Evolutionary conservation across 2,329 filamentous ascomycete genomes (phyloP).

Genomic region (Trichoderma semiorbis): DNA sequence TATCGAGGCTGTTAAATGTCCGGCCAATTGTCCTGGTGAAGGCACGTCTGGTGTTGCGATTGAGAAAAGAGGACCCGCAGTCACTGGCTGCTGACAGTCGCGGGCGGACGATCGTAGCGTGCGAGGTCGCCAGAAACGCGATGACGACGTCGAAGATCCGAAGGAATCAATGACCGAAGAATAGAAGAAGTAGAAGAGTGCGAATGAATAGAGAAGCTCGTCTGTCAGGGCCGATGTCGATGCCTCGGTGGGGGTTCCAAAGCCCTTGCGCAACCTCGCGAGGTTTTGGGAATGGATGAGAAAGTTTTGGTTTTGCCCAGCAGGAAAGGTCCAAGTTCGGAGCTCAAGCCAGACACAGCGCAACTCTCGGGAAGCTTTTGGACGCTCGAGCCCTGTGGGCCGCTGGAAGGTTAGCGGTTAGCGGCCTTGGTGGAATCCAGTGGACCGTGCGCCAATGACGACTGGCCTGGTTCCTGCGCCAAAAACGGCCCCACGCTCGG

Average conservation of each 20-base stretch:
- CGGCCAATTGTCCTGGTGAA: neutral
- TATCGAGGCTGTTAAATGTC: neutral
- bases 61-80: neutral
- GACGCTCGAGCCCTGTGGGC: conserved; percentile 1
- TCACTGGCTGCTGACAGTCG: conserved; percentile 1
- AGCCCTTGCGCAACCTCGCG: conserved; percentile 14
- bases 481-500: conserved; percentile 13
- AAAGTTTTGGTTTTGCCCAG: neutral
- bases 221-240: neutral
- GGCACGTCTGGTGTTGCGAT: neutral
- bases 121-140: neutral
- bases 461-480: conserved; percentile 8
- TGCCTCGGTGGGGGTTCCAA: neutral
- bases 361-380: neutral
- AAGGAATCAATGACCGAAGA: neutral
- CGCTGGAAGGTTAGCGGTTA: conserved; percentile 5
- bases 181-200: neutral
- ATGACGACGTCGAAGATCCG: neutral
- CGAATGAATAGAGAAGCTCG: neutral
- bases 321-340: neutral
- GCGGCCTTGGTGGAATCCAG: neutral
- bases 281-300: neutral
- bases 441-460: conserved; percentile 4
- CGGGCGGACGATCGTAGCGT: neutral
- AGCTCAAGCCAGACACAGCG: neutral